Evolutionary conservation across 345 rosid species (phyloP).

Genomic region (Turnera subulata): DNA sequence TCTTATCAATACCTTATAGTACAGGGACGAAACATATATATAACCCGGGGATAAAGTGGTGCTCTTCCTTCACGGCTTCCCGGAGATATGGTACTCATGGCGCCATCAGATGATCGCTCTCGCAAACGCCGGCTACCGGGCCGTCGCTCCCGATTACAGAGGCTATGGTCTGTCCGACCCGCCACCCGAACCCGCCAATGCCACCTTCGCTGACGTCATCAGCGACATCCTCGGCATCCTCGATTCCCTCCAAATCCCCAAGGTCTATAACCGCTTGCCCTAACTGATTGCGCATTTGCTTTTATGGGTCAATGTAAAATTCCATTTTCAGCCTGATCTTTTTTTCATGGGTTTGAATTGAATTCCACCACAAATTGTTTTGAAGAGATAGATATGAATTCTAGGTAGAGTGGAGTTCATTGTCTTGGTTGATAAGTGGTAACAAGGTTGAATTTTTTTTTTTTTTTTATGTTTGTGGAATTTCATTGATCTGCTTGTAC

Average conservation of each 20-base stretch:
- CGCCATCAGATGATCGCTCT: slow-evolving; percentile 38
- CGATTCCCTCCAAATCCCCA: slow-evolving; percentile 22
- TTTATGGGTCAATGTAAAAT: too few relatives aligned
- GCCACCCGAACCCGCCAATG: slow-evolving; percentile 36
- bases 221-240: slow-evolving; percentile 32
- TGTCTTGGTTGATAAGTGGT: too few relatives aligned
- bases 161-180: slow-evolving; percentile 42
- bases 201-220: slow-evolving; percentile 20
- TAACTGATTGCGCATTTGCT: too few relatives aligned
- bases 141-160: slow-evolving; percentile 33
- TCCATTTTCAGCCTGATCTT: too few relatives aligned
- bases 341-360: background rate
- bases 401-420: too few relatives aligned
- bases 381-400: background rate
- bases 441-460: too few relatives aligned
- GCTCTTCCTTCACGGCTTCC: slow-evolving; percentile 46
- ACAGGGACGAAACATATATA: too few relatives aligned
- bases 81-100: slow-evolving; percentile 44
- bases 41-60: slow-evolving; percentile 18
- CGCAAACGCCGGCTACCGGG: slow-evolving; percentile 28
- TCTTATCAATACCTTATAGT: too few relatives aligned
- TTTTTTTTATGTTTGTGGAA: background rate
- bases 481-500: background rate
- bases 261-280: slow-evolving; percentile 22
- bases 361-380: background rate